Evolutionary conservation across 169 alveolate species (phyloP).

Genomic region (Plasmodium gaboni): DNA sequence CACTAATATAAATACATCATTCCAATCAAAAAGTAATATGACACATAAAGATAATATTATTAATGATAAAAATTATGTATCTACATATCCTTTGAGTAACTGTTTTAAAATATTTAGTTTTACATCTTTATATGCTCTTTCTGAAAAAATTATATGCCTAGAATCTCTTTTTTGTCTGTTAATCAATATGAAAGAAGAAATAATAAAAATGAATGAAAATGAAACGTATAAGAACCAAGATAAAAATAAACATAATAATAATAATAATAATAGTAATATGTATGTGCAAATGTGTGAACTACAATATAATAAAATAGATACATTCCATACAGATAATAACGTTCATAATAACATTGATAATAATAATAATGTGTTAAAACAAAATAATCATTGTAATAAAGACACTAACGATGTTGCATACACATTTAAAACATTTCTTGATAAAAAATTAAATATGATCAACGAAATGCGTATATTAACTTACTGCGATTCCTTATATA

Average conservation of each 20-base stretch:
- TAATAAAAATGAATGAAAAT: slow-evolving; percentile 2
- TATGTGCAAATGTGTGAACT: too few species aligned
- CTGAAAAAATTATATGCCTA: slow-evolving; percentile 57
- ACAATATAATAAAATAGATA: too few species aligned
- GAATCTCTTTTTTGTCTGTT: slow-evolving; percentile 61
- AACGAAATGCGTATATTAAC: slow-evolving; percentile 63
- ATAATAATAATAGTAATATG: neutral
- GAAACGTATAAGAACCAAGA: neutral
- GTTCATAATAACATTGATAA: too few species aligned
- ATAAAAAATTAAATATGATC: slow-evolving; percentile 29
- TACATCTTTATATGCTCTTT: slow-evolving; percentile 42
- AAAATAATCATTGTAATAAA: neutral
- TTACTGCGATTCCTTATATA: slow-evolving; percentile 66
- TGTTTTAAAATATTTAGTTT: slow-evolving; percentile 54
- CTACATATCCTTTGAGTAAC: slow-evolving; percentile 7
- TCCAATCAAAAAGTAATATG: slow-evolving; percentile 11
- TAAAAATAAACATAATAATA: neutral
- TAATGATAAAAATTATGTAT: neutral
- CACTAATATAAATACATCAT: neutral
- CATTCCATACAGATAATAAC: too few species aligned
- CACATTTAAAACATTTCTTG: slow-evolving; percentile 20
- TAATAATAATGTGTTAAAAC: neutral
- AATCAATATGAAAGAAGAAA: slow-evolving; percentile 53
- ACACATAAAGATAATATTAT: neutral
- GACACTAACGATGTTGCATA: slow-evolving; percentile 5